Evolutionary conservation across 2,329 filamentous ascomycete species (phyloP).

Genomic region (Diaporthe eres): DNA sequence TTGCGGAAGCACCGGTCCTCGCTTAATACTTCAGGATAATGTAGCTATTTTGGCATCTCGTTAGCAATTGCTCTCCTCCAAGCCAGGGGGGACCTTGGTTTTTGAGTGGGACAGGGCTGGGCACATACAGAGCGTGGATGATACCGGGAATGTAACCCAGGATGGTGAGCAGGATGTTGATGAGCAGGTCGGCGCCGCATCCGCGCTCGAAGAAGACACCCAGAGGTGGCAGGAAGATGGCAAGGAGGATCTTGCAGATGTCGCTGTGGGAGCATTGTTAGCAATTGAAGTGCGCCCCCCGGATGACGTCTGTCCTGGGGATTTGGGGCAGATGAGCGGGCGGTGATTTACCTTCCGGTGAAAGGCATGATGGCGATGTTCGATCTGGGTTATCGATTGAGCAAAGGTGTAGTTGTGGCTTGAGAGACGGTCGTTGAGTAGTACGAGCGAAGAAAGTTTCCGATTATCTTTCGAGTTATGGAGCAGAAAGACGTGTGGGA

Average conservation of each 20-base stretch:
- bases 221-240: constrained; percentile 89
- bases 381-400: constrained; percentile 7
- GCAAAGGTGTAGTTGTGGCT: neutral
- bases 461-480: constrained; percentile 8
- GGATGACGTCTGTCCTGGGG: neutral
- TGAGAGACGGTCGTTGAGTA: constrained; percentile 12
- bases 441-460: neutral
- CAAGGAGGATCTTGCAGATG: constrained; percentile 82
- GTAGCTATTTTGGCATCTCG: constrained; percentile 62
- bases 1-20: neutral
- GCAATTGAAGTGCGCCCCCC: neutral
- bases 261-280: constrained; percentile 53
- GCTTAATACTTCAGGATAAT: constrained; percentile 90
- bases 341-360: constrained; percentile 66
- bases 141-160: constrained; percentile 83
- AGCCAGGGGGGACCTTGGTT: neutral
- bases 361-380: constrained; percentile 66
- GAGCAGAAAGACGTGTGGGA: neutral
- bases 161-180: constrained; percentile 92
- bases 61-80: constrained; percentile 14
- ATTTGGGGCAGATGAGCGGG: neutral
- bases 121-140: constrained; percentile 83
- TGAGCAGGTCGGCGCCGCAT: constrained; percentile 87
- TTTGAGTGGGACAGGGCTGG: too few species aligned
- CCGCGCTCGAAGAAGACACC: constrained; percentile 96